Evolutionary conservation across 345 rosid species (phyloP), one percentile per base, ranked within the genome.

Genomic region (Melaleuca alternifolia): DNA sequence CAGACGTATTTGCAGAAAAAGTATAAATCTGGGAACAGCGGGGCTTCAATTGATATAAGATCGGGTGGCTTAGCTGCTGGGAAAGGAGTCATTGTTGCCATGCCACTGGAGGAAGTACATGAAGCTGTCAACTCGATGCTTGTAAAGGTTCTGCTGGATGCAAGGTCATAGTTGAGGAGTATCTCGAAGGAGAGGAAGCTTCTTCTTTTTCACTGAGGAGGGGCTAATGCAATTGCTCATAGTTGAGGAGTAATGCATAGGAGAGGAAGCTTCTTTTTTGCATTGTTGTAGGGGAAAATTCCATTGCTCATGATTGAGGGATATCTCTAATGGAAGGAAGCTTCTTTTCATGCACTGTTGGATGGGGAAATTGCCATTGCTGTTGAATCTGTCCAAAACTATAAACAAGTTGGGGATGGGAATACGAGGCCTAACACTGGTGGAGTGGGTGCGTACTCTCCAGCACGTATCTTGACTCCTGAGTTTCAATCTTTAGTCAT

Each of bases 61-160:
- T 98, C 95, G 5, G 98, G 95, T 89, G 99, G 99, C 46, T 90
- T 96, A 91, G 99, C 98, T 82, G 96, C 98, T 85, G 98, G 98
- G 83, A 96, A 97, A 92, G 99, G 98, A 88, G 96, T 95, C 57
- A 89, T 91, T 62, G 95, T 97, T 85, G 98, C 98, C 13, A 91
- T 93, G 93, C 88, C 94, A 26, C 54, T 94, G 86, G 96, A 95
- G 79, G 98, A 95, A 89, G 99, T 97, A 57, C 92, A 85, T 79
- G 93, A 97, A 86, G 98, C 97, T 85, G 95, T 95, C 81, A 95
- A 97, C 82, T 95, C 94, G 0, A 96, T 96, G 96, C 98, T 96
- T 82, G 93, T 94, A 30, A 87, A 92, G 97, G 99, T 89, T 92
- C 98, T 85, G 96, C 98, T 3, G 98, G 99, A 44, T 91, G 95